Evolutionary conservation across 2,329 filamentous ascomycete genomes (phyloP).

Genomic region (Neofusicoccum sp.): DNA sequence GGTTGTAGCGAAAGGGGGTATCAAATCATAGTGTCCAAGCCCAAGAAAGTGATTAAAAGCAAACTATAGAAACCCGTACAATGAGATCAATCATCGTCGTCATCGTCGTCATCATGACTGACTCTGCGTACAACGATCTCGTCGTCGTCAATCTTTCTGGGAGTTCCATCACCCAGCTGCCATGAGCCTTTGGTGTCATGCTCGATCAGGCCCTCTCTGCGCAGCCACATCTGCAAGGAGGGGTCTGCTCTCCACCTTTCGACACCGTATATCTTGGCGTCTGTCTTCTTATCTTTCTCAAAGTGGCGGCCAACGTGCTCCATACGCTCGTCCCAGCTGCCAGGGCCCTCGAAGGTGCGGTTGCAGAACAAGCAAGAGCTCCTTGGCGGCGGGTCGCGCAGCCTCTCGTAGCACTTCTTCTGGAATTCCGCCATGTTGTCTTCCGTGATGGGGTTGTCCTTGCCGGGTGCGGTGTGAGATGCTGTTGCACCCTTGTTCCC

Average conservation of each 20-base stretch:
- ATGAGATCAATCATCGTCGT: neutral
- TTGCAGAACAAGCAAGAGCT: constrained; percentile 66
- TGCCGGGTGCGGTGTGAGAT: constrained; percentile 6
- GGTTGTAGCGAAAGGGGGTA: constrained; percentile 16
- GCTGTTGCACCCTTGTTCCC: constrained; percentile 39
- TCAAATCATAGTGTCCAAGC: constrained; percentile 7
- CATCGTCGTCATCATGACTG: neutral
- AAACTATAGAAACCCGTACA: neutral
- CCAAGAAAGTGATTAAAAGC: neutral
- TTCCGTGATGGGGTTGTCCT: constrained; percentile 40
- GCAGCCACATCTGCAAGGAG: constrained; percentile 39
- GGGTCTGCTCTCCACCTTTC: constrained; percentile 30
- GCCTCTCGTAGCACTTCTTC: constrained; percentile 56
- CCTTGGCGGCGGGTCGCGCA: constrained; percentile 60
- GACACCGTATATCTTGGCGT: constrained; percentile 19
- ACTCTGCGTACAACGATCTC: neutral
- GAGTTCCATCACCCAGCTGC: constrained; percentile 34
- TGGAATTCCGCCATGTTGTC: constrained; percentile 57
- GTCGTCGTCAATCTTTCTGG: neutral
- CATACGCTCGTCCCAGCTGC: constrained; percentile 77
- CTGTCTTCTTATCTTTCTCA: constrained; percentile 52
- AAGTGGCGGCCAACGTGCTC: constrained; percentile 84
- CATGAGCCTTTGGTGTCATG: constrained; percentile 27
- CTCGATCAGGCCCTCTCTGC: constrained; percentile 38
- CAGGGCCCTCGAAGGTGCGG: constrained; percentile 60